Conservation (phyloP, 140 eudicot genomes). For the Flaveria floridana region DNA sequence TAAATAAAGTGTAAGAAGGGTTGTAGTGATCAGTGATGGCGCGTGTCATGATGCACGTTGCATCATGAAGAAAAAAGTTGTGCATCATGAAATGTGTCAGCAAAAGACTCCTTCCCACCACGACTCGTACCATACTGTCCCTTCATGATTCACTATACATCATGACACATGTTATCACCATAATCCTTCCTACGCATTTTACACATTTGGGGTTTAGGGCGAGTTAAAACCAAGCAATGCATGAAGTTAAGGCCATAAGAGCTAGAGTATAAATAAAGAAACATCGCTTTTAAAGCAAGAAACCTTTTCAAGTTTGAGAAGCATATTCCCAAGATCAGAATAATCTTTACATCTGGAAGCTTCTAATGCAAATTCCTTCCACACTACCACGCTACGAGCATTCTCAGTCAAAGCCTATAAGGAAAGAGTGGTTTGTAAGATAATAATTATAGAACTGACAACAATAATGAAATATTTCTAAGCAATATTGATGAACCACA, state of each 20-base stretch:
- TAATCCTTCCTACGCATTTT: neutral
- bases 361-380: conserved; percentile 92
- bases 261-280: neutral
- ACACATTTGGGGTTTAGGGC: neutral
- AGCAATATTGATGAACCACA: conserved; percentile 27
- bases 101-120: neutral
- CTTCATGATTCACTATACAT: neutral
- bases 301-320: conserved; percentile 75
- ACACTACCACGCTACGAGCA: conserved; percentile 65
- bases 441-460: neutral
- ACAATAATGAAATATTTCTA: neutral
- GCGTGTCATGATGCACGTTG: neutral
- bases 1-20: conserved; percentile 7
- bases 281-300: conserved; percentile 11
- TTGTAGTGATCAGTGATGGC: conserved; percentile 1
- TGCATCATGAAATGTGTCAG: neutral
- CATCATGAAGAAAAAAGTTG: conserved; percentile 1
- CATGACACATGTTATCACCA: neutral
- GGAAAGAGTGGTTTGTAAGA: conserved; percentile 24
- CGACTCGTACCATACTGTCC: neutral
- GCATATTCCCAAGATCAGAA: conserved; percentile 85
- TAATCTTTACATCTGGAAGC: conserved; percentile 85
- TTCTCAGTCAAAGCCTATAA: conserved; percentile 68
- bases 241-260: neutral
- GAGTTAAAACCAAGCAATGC: neutral